These are phyloP conservation scores for Penicillium sclerotigenum DNA, from an alignment of 2,329 filamentous ascomycete species.

Conservation along the genomic window DNA sequence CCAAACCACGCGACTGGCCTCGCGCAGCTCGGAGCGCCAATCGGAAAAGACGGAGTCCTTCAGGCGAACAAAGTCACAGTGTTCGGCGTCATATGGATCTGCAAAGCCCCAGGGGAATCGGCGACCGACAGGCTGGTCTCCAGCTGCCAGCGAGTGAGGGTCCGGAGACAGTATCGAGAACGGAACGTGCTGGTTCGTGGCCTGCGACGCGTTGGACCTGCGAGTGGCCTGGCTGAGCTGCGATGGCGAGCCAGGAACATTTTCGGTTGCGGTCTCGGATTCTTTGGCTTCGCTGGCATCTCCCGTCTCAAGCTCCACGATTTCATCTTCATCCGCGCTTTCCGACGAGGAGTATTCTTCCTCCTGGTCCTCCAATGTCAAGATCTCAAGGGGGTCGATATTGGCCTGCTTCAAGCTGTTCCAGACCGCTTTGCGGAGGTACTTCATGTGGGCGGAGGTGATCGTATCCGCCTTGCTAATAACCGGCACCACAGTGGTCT, in stretches of 20 bases:
- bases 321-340: constrained; percentile 47
- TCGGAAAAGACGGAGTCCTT: constrained; percentile 91
- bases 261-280: constrained; percentile 18
- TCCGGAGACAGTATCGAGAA: constrained; percentile 94
- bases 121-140: constrained; percentile 62
- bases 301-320: constrained; percentile 28
- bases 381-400: constrained; percentile 80
- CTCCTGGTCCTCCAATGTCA: constrained; percentile 76
- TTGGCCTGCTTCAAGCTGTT: constrained; percentile 79
- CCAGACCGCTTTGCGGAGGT: constrained; percentile 88
- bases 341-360: constrained; percentile 55
- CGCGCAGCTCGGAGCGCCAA: constrained; percentile 86
- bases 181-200: constrained; percentile 67
- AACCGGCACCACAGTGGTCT: constrained; percentile 92
- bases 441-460: constrained; percentile 89
- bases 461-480: constrained; percentile 97
- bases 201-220: constrained; percentile 38
- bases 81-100: constrained; percentile 82
- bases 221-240: constrained; percentile 47
- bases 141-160: constrained; percentile 64
- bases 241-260: constrained; percentile 30
- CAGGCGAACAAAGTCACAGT: constrained; percentile 89
- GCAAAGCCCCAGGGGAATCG: constrained; percentile 97
- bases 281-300: constrained; percentile 27
- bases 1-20: constrained; percentile 87